These are phyloP conservation scores for Xerocomus potaroensis DNA, from an alignment of 768 basidiomycete genomes.

Conservation along the genomic window DNA sequence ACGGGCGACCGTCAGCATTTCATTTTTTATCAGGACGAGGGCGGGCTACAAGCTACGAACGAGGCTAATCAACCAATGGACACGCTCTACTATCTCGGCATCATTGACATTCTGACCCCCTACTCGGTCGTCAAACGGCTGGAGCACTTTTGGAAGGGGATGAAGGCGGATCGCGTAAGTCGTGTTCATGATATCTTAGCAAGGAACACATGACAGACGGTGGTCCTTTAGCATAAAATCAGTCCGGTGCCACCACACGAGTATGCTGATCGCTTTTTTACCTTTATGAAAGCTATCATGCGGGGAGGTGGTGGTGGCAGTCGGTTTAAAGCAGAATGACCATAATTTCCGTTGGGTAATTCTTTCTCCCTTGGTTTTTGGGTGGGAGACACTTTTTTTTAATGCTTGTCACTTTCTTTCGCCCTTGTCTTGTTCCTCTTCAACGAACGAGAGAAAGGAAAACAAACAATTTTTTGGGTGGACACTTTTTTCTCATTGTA, in stretches of 20 bases:
- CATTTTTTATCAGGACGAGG: slow-evolving; percentile 96
- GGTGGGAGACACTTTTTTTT: slow-evolving; percentile 3
- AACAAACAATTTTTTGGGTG: too few species aligned
- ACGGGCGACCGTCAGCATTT: slow-evolving; percentile 60
- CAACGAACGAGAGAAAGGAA: too few species aligned
- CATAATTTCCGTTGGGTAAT: background rate
- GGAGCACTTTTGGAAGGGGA: slow-evolving; percentile 91
- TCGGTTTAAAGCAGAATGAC: slow-evolving; percentile 44
- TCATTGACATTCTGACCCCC: slow-evolving; percentile 96
- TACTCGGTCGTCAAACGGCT: slow-evolving; percentile 71
- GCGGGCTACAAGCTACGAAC: slow-evolving; percentile 86
- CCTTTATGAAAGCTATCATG: slow-evolving; percentile 84
- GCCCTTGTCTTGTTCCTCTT: too few species aligned
- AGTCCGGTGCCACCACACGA: slow-evolving; percentile 86
- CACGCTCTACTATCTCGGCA: slow-evolving; percentile 88
- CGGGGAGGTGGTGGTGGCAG: slow-evolving; percentile 68
- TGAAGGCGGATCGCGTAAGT: slow-evolving; percentile 82
- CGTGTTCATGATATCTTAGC: background rate
- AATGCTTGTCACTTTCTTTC: slow-evolving; percentile 5
- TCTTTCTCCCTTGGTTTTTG: background rate
- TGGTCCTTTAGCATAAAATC: slow-evolving; percentile 75
- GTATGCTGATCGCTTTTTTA: slow-evolving; percentile 86
- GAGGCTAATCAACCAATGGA: slow-evolving; percentile 72
- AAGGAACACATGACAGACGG: background rate
- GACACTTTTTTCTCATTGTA: too few species aligned